These are phyloP conservation scores for Candida krabiensis DNA, from an alignment of 805 yeast species.

Conservation along the genomic window DNA sequence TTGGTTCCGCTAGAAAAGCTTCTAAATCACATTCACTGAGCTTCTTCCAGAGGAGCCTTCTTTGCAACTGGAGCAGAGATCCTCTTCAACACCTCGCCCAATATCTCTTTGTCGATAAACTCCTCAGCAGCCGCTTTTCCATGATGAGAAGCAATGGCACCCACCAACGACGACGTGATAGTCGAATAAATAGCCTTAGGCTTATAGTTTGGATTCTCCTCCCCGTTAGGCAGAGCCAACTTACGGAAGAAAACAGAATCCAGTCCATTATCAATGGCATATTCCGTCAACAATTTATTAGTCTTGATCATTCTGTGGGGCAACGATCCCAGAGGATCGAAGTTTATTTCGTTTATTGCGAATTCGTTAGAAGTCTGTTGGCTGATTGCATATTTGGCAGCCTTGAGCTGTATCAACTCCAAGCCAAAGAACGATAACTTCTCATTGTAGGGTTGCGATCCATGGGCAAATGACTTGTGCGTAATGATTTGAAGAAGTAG, in stretches of 20 bases:
- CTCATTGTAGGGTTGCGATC: constrained; percentile 85
- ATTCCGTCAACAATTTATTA: constrained; percentile 49
- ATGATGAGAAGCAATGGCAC: constrained; percentile 63
- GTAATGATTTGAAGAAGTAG: constrained; percentile 80
- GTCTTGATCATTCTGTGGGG: constrained; percentile 52
- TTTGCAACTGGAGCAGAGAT: not conserved
- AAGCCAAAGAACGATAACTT: constrained; percentile 73
- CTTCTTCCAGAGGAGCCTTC: no score
- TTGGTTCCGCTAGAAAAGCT: no score
- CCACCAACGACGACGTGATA: constrained; percentile 51
- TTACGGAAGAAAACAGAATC: constrained; percentile 66
- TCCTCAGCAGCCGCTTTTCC: constrained; percentile 60
- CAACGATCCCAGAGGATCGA: constrained; percentile 61
- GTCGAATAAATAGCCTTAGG: constrained; percentile 32
- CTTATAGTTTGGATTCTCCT: constrained; percentile 33
- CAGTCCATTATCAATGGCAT: constrained; percentile 49
- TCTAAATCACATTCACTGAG: no score
- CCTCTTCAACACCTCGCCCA: constrained; percentile 20
- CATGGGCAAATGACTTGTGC: constrained; percentile 94
- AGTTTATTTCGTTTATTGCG: constrained; percentile 48
- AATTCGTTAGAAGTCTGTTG: constrained; percentile 29
- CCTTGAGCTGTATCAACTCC: constrained; percentile 53
- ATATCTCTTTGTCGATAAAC: constrained; percentile 55
- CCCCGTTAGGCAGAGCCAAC: constrained; percentile 33
- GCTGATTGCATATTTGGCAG: constrained; percentile 42